Base-by-base conservation (phyloP, 148 eudicot species). In the Selenicereus undatus region DNA sequence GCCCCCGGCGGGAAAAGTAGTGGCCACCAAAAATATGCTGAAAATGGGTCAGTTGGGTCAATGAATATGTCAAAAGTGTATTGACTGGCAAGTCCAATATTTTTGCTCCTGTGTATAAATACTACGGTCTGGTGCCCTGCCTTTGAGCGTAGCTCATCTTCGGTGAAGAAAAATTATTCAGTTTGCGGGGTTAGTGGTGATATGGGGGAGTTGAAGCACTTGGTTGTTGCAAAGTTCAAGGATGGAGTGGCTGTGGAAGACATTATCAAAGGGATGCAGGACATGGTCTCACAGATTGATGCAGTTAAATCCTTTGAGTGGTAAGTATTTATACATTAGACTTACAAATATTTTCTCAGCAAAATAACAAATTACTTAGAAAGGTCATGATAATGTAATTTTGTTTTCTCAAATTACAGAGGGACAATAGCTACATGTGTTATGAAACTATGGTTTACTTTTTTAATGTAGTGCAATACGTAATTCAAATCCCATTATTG, bases 151-250 rank as follows among this genome's bases (percentile, higher is more conserved):
- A 26, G 29, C 32, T 9, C 32, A 48, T 24, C 12, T 45, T 45
- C n/a, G 35, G 26, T 22, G 11, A 21, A 24, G 26, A 39, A 58
- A 74, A 24, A 4, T 45, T n/a, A 3, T 0, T 74, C 26, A 10
- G 30, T 18, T n/a, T 32, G 71, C 16, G 69, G 13, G 60, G 60
- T 10, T 1, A 54, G 16, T 58, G n/a, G n/a, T 62, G 22, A 62
- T 74, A 91, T 89, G 93, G 92, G 79, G 1, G 1, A 91, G 75
- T 87, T 95, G 85, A 93, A 91, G 82, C 97, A 95, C 80, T 85
- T 95, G 89, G 97, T 95, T 81, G 89, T 95, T 76, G 97, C 84
- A 11, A 93, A 93, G 92, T 95, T 95, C 88, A 95, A 95, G 81
- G 91, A 91, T n/a, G 99, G 83, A 56, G 97, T 84, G 9, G 85